phyloP scores from a whole-genome alignment of 768 basidiomycete genomes.

The Boletus reticuloceps region DNA sequence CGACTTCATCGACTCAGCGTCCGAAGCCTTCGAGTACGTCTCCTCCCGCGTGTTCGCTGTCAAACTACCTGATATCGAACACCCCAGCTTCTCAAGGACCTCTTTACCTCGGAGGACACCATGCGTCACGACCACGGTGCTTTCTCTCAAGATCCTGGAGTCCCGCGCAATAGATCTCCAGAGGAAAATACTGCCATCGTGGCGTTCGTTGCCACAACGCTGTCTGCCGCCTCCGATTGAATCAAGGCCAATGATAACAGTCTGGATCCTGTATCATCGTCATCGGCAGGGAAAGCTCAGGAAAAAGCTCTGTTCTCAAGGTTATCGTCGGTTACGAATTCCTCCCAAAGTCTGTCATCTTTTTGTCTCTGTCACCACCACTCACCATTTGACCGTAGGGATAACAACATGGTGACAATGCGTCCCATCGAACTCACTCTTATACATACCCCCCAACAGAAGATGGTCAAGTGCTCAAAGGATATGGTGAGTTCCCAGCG shows the following conservation, averaged over 20 bases:
- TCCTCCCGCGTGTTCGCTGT: conserved; percentile 60
- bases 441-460: conserved; percentile 75
- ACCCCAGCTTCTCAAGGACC: conserved; percentile 45
- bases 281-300: conserved; percentile 96
- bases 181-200: conserved; percentile 66
- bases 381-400: conserved; percentile 48
- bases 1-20: conserved; percentile 69
- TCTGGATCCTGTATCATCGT: conserved; percentile 79
- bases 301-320: conserved; percentile 96
- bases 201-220: conserved; percentile 70
- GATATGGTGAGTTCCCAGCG: conserved; percentile 93
- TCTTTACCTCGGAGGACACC: conserved; percentile 39
- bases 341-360: conserved; percentile 81
- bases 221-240: conserved; percentile 70
- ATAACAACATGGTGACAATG: conserved; percentile 98
- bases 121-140: conserved; percentile 33
- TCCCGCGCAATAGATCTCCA: conserved; percentile 39
- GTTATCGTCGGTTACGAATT: conserved; percentile 98
- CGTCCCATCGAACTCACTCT: conserved; percentile 97
- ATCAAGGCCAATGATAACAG: conserved; percentile 30
- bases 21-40: conserved; percentile 61
- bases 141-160: conserved; percentile 36
- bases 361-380: background rate
- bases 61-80: conserved; percentile 56
- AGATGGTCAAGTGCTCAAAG: conserved; percentile 53